Base-by-base conservation (phyloP, 2,329 filamentous ascomycete genomes). In the Triangularia setosa region DNA sequence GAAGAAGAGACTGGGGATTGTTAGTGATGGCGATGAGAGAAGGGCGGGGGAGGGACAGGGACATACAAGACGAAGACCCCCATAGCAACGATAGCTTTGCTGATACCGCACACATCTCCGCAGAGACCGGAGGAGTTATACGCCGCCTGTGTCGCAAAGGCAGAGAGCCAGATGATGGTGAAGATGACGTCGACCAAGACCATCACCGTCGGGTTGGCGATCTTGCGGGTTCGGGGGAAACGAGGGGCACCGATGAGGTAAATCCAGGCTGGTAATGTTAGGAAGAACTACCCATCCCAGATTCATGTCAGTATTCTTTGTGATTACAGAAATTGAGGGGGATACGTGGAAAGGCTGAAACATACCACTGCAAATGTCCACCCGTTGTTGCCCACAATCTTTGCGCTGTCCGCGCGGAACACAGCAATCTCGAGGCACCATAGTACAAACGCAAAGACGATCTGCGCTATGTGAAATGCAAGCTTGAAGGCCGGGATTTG, bases 281-380 rank as follows among this genome's bases (percentile, higher is more conserved):
- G 76, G 77, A 90, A 89, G 75, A 85, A 88, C 87, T 90, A n/a
- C 55, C n/a, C 57, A 44, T 48, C 40, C 18, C 9, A n/a, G 60
- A 24, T 58, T 30, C 16, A 21, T 30, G 9, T 33, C 16, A 24
- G 23, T 44, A 27, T 18, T n/a, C 63, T 14, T 21, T 21, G 40
- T n/a, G 8, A 25, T 30, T n/a, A 30, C 23, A 21, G 14, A 6
- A 56, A n/a, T 25, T 55, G 52, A 28, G 52, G 25, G n/a, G 52
- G 25, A 28, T 55, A n/a, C n/a, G 16, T n/a, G 12, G 23, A 5
- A 25, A 27, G 52, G 23, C 24, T 25, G 12, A 35, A 57, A 76
- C 85, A 65, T 80, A 89, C 87, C 75, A 88, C 80, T 69, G 79
- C 86, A 68, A 89, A 89, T 0, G 84, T 82, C 86, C 87, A 89